A percentile compares a stretch with the other conserved stretches of the same genome.
phyloP scores from a whole-genome alignment of 495 filamentous ascomycete genomes.

The Annulohypoxylon moriforme region DNA sequence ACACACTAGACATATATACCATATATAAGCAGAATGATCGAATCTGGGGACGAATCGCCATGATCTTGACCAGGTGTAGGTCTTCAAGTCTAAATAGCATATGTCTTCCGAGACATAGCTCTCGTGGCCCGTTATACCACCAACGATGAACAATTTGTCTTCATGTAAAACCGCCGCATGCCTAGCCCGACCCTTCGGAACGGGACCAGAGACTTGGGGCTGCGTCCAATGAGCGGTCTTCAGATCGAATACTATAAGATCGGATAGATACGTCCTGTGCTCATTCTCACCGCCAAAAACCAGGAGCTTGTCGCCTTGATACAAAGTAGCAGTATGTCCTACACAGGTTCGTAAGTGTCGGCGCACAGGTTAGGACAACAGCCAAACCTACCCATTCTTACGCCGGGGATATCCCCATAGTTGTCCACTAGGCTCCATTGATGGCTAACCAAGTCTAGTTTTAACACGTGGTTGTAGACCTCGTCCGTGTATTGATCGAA shows the following conservation, averaged over 20 bases:
- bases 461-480: slow-evolving; percentile 98
- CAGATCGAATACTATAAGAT: slow-evolving; percentile 95
- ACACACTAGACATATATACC: slow-evolving; percentile 52
- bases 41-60: slow-evolving; percentile 96
- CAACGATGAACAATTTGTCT: slow-evolving; percentile 94
- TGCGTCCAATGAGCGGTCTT: slow-evolving; percentile 94
- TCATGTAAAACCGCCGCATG: slow-evolving; percentile 96
- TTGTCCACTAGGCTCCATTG: slow-evolving; percentile 98
- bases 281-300: slow-evolving; percentile 99
- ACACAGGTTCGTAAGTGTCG: slow-evolving; percentile 27
- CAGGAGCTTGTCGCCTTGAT: slow-evolving; percentile 91
- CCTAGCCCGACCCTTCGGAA: slow-evolving; percentile 88
- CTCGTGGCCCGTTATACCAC: slow-evolving; percentile 88
- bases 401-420: slow-evolving; percentile 97
- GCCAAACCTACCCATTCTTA: slow-evolving; percentile 84
- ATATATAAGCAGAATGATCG: slow-evolving; percentile 93
- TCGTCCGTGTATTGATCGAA: slow-evolving; percentile 99
- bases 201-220: slow-evolving; percentile 81
- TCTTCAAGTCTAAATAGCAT: slow-evolving; percentile 95
- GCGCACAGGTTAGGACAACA: slow-evolving; percentile 14
- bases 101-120: slow-evolving; percentile 93
- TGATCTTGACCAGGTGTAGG: slow-evolving; percentile 95
- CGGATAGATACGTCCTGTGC: slow-evolving; percentile 92
- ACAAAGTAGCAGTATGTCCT: slow-evolving; percentile 97
- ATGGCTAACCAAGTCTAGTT: slow-evolving; percentile 82